Evolutionary conservation across 2,329 filamentous ascomycete genomes (phyloP).

Genomic region (Bipolaris bicolor): DNA sequence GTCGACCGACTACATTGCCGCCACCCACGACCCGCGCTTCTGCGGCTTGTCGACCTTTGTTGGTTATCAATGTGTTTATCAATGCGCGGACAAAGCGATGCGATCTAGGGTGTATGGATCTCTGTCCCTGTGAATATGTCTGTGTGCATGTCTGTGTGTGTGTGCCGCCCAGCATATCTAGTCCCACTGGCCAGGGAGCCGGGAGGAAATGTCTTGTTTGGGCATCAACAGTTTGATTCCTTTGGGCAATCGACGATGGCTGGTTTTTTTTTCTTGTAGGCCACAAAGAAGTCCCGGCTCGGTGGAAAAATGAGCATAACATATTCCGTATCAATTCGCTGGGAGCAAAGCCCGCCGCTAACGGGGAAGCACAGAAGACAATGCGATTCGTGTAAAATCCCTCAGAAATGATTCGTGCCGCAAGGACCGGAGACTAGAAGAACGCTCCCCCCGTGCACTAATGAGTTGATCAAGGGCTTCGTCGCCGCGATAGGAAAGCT

Average conservation of each 20-base stretch:
- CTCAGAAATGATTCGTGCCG: slow-evolving; percentile 25
- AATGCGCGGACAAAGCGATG: slow-evolving; percentile 15
- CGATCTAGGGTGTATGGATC: slow-evolving; percentile 3
- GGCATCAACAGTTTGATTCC: slow-evolving; percentile 6
- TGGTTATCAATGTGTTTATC: slow-evolving; percentile 16
- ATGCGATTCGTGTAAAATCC: slow-evolving; percentile 22
- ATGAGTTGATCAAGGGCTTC: slow-evolving; percentile 17
- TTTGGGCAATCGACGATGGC: slow-evolving; percentile 20
- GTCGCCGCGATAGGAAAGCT: slow-evolving; percentile 21
- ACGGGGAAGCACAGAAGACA: slow-evolving; percentile 17
- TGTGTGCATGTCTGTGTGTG: not conserved
- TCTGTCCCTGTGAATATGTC: no score
- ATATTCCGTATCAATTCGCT: slow-evolving; percentile 11
- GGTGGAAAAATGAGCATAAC: slow-evolving; percentile 20
- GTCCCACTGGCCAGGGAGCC: slow-evolving; percentile 16
- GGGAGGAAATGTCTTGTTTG: slow-evolving; percentile 22
- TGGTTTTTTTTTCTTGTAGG: slow-evolving; percentile 3
- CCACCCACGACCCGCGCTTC: slow-evolving; percentile 19
- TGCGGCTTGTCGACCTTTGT: slow-evolving; percentile 1
- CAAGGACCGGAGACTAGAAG: slow-evolving; percentile 28
- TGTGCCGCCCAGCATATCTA: slow-evolving; percentile 13
- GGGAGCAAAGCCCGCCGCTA: slow-evolving; percentile 13
- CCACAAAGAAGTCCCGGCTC: slow-evolving; percentile 21
- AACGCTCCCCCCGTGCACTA: slow-evolving; percentile 43
- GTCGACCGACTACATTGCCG: slow-evolving; percentile 12